phyloP scores from a whole-genome alignment of 768 basidiomycete genomes.

The Phanerochaete carnosa region DNA sequence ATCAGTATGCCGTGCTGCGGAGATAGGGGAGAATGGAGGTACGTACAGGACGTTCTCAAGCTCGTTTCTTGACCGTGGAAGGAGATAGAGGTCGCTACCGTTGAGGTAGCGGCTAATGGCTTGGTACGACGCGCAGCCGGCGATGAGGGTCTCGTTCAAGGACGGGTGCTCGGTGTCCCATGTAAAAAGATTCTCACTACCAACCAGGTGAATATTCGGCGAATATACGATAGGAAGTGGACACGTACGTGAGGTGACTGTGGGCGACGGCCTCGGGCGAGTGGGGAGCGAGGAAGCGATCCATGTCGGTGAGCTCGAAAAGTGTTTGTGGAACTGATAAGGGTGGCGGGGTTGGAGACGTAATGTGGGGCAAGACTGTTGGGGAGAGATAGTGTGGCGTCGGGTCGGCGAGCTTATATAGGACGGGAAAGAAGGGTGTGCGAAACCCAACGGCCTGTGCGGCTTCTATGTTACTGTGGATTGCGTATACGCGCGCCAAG shows the following conservation, averaged over 20 bases:
- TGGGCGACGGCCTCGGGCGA: conserved; percentile 74
- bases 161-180: conserved; percentile 73
- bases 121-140: conserved; percentile 77
- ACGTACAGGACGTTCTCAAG: conserved; percentile 72
- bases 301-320: conserved; percentile 37
- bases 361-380: neutral
- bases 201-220: neutral
- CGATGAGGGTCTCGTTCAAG: conserved; percentile 70
- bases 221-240: neutral
- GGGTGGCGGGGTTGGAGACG: neutral
- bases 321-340: conserved; percentile 3
- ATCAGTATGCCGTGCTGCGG: conserved; percentile 1
- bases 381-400: conserved; percentile 4
- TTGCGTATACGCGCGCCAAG: conserved; percentile 7
- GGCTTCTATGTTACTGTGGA: neutral
- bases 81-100: conserved; percentile 67
- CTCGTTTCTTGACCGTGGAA: conserved; percentile 61
- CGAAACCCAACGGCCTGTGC: neutral
- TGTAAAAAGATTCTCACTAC: conserved; percentile 61
- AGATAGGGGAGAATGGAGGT: neutral
- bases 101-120: conserved; percentile 72
- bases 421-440: neutral
- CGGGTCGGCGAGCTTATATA: conserved; percentile 1
- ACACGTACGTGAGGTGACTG: conserved; percentile 58
- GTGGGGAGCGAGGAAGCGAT: conserved; percentile 69